Evolutionary conservation across 176 grass and related monocot species (phyloP).

Genomic region (Tillandsia leiboldiana): DNA sequence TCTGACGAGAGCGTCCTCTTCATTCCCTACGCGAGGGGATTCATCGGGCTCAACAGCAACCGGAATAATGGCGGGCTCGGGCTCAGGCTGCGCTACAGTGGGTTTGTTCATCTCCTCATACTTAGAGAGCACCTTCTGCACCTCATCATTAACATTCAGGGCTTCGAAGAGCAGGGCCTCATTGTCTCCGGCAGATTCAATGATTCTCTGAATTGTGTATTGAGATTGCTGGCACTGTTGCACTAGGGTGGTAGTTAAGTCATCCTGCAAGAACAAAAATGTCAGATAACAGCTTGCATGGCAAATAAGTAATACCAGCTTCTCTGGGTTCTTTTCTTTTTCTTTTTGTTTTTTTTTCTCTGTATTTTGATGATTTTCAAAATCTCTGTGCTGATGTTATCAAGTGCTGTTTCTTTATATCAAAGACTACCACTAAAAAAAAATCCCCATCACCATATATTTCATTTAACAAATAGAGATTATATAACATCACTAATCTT

Average conservation of each 20-base stretch:
- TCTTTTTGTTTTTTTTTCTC: too few relatives aligned
- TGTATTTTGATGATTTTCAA: too few relatives aligned
- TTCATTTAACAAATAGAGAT: too few relatives aligned
- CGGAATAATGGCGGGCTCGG: slow-evolving; percentile 73
- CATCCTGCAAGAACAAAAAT: slow-evolving; percentile 50
- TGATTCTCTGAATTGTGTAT: slow-evolving; percentile 62
- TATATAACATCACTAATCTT: too few relatives aligned
- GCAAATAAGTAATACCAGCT: too few relatives aligned
- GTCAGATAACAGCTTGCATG: too few relatives aligned
- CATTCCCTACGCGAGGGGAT: slow-evolving; percentile 28
- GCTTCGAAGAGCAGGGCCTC: slow-evolving; percentile 74
- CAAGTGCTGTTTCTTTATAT: too few relatives aligned
- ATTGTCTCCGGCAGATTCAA: slow-evolving; percentile 52
- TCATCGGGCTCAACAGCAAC: slow-evolving; percentile 63
- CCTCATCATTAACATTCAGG: slow-evolving; percentile 72
- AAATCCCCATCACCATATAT: too few relatives aligned
- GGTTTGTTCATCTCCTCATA: slow-evolving; percentile 75
- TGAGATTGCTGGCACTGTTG: slow-evolving; percentile 80
- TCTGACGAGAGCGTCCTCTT: slow-evolving; percentile 38
- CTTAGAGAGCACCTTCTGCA: slow-evolving; percentile 65
- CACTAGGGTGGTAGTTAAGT: slow-evolving; percentile 64
- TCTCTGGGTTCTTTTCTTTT: too few relatives aligned
- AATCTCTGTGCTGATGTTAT: too few relatives aligned
- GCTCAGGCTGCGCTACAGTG: slow-evolving; percentile 28
- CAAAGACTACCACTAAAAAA: too few relatives aligned